phyloP scores from a whole-genome alignment of 73 alveolate species.

The Breviolum minutum region DNA sequence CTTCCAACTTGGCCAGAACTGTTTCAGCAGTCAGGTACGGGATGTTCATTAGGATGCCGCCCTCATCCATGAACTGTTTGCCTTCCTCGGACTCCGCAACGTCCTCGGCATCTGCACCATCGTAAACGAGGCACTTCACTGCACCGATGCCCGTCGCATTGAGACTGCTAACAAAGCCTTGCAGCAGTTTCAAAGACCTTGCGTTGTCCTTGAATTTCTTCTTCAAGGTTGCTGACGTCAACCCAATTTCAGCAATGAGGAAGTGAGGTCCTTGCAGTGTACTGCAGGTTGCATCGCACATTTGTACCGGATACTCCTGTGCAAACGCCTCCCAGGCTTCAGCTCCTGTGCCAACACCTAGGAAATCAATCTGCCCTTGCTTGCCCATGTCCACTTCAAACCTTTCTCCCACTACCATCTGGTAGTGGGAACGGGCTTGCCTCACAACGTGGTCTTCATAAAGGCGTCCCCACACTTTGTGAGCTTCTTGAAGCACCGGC shows the following conservation, averaged over 20 bases:
- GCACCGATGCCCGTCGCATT: background rate
- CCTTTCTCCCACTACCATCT: too few species aligned
- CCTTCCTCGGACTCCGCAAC: background rate
- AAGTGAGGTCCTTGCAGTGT: background rate
- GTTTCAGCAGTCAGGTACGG: constrained; percentile 17
- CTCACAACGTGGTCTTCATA: too few species aligned
- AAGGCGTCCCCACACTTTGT: too few species aligned
- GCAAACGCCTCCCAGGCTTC: constrained; percentile 43
- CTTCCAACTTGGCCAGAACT: constrained; percentile 25
- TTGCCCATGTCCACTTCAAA: constrained; percentile 7
- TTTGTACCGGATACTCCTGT: background rate
- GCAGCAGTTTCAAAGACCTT: background rate
- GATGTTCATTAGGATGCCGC: constrained; percentile 21
- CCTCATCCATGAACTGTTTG: constrained; percentile 15
- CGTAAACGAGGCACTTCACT: constrained; percentile 18
- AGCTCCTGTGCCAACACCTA: background rate
- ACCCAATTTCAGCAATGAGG: constrained; percentile 27
- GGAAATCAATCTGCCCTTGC: constrained; percentile 28
- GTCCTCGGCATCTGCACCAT: constrained; percentile 23
- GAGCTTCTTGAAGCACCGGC: too few species aligned
- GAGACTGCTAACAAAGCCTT: background rate
- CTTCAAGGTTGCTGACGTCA: constrained; percentile 16
- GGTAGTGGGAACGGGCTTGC: too few species aligned
- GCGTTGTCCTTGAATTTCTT: background rate
- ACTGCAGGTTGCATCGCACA: constrained; percentile 6